Conservation (phyloP, 352 stramenopile species). For the Blastocystis sp. region DNA sequence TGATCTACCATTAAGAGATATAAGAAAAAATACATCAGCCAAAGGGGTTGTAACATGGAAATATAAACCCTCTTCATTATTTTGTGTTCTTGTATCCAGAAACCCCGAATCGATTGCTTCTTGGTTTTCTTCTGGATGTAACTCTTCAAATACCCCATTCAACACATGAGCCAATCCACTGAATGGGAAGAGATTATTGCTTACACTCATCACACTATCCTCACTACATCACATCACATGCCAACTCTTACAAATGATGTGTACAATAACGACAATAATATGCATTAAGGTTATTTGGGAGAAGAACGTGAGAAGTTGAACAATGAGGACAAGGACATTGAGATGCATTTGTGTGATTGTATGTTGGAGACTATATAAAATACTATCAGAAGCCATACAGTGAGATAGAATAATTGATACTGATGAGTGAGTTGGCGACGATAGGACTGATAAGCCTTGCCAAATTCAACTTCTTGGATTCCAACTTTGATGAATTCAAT, state of each 20-base stretch:
- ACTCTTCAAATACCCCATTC: not conserved
- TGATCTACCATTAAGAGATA: no score
- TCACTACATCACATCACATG: not conserved
- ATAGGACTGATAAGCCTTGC: not conserved
- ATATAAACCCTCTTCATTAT: not conserved
- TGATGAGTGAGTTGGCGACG: not conserved
- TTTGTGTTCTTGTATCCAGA: not conserved
- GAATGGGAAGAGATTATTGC: not conserved
- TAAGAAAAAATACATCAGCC: not conserved
- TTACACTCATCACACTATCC: not conserved
- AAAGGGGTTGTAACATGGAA: not conserved
- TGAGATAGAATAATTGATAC: constrained; percentile 3
- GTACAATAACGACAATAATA: constrained; percentile 35
- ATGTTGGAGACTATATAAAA: not conserved
- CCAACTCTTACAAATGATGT: not conserved
- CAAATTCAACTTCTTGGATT: not conserved
- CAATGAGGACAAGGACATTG: constrained; percentile 4
- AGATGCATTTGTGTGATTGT: constrained; percentile 10
- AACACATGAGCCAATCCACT: not conserved
- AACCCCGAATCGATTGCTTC: not conserved
- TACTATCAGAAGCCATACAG: not conserved
- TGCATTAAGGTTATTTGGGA: not conserved
- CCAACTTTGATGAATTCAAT: not conserved
- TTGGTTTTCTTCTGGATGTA: not conserved
- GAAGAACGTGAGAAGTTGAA: not conserved